Conservation (phyloP, 1,139 yeast genomes). For the Yamadazyma sp. region DNA sequence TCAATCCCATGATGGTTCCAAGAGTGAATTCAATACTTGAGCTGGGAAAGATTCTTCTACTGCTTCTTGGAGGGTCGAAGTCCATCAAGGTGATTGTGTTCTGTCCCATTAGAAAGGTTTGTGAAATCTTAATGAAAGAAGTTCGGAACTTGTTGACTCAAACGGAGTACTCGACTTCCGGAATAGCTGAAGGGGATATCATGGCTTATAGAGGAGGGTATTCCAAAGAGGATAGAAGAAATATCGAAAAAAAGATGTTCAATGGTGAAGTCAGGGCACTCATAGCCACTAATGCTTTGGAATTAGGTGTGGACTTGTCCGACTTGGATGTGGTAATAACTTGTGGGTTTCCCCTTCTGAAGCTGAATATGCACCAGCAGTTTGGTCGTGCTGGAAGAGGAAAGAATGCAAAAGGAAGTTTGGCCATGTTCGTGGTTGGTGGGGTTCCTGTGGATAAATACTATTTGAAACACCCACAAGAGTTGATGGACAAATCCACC, state of each 20-base stretch:
- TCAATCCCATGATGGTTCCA: constrained; percentile 28
- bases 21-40: constrained; percentile 74
- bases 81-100: constrained; percentile 74
- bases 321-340: constrained; percentile 86
- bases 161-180: constrained; percentile 29
- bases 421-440: constrained; percentile 83
- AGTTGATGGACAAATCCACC: constrained; percentile 45
- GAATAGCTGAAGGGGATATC: constrained; percentile 56
- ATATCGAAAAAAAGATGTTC: constrained; percentile 88
- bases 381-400: constrained; percentile 96
- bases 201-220: constrained; percentile 97
- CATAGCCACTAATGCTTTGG: constrained; percentile 92
- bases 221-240: constrained; percentile 77
- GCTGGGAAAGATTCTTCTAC: constrained; percentile 70
- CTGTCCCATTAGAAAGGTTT: constrained; percentile 81
- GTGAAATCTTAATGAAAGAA: constrained; percentile 86
- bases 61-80: constrained; percentile 56
- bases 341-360: constrained; percentile 88
- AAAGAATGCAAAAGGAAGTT: constrained; percentile 56
- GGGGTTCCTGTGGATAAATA: constrained; percentile 85
- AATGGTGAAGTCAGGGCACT: constrained; percentile 81
- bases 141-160: constrained; percentile 50
- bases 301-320: constrained; percentile 92
- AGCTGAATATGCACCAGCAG: constrained; percentile 89
- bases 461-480: constrained; percentile 69